Conservation (phyloP, 75 land plant genomes). For the Cunninghamia lanceolata region DNA sequence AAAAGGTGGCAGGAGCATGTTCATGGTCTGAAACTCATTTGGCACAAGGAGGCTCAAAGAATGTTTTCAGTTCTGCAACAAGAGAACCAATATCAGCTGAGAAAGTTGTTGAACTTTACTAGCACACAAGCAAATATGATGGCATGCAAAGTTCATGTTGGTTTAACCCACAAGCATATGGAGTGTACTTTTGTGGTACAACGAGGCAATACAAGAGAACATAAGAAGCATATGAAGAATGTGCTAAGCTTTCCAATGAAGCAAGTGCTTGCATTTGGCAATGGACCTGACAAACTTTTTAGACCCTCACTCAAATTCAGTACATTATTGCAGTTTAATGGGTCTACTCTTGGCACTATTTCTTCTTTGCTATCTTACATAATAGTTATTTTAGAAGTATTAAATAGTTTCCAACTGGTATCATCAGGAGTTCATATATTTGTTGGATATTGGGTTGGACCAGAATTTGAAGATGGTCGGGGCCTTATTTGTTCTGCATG, state of each 20-base stretch:
- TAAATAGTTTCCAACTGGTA: not conserved
- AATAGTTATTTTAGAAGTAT: not conserved
- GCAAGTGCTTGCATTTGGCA: not conserved
- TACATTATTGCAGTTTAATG: not conserved
- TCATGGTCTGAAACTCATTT: not conserved
- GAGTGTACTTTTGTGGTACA: not conserved
- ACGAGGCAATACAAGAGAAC: slow-evolving; percentile 1
- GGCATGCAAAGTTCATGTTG: not conserved
- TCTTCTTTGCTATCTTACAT: not conserved
- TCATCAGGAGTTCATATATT: slow-evolving; percentile 8
- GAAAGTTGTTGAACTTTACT: not conserved
- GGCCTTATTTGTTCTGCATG: slow-evolving; percentile 39
- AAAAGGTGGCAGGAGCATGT: no score
- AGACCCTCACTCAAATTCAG: not conserved
- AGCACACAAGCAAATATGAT: not conserved
- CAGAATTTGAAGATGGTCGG: slow-evolving; percentile 59
- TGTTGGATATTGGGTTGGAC: slow-evolving; percentile 54
- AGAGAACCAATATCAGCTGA: not conserved
- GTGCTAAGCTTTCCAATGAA: not conserved
- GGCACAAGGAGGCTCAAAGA: not conserved
- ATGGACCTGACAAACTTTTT: not conserved
- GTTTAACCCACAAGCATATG: not conserved
- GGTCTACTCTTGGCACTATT: not conserved
- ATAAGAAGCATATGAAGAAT: slow-evolving; percentile 1
- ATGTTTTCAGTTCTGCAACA: slow-evolving; percentile 8